phyloP scores from a whole-genome alignment of 495 filamentous ascomycete genomes.

The Hyphodiscus hymeniophilus region DNA sequence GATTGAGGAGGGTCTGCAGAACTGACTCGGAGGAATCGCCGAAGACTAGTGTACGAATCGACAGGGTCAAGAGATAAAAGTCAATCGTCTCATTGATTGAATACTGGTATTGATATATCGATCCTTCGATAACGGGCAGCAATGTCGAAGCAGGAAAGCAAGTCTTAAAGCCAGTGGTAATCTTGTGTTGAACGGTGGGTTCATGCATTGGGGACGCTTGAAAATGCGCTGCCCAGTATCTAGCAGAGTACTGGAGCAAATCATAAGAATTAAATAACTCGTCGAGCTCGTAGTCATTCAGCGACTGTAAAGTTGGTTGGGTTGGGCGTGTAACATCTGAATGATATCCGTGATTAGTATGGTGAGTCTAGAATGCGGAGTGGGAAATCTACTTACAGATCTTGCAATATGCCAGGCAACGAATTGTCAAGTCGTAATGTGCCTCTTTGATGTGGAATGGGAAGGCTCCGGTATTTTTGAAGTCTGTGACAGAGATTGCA shows the following conservation, averaged over 20 bases:
- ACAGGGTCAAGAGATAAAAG: slow-evolving; percentile 1
- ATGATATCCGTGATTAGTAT: background rate
- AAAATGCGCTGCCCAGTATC: slow-evolving; percentile 6
- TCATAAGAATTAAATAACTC: slow-evolving; percentile 1
- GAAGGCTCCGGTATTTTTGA: slow-evolving; percentile 1
- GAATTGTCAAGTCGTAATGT: slow-evolving; percentile 5
- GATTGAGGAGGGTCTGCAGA: slow-evolving; percentile 2
- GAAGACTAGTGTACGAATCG: background rate
- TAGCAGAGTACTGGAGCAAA: background rate
- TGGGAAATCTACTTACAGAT: background rate
- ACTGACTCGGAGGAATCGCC: slow-evolving; percentile 3
- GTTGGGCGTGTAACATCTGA: background rate
- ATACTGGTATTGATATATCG: background rate
- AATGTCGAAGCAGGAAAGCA: background rate
- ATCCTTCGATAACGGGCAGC: slow-evolving; percentile 4
- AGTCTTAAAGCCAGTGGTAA: slow-evolving; percentile 1
- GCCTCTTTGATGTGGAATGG: slow-evolving; percentile 7
- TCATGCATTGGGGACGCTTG: slow-evolving; percentile 7
- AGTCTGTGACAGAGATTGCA: background rate
- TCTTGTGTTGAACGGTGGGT: slow-evolving; percentile 2
- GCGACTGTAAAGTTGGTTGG: background rate
- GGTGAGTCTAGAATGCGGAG: no score
- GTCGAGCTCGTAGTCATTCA: slow-evolving; percentile 2
- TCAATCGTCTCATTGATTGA: background rate
- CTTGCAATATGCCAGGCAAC: slow-evolving; percentile 5